Base-by-base conservation (phyloP, 2,329 filamentous ascomycete genomes). In the Moelleriella libera region DNA sequence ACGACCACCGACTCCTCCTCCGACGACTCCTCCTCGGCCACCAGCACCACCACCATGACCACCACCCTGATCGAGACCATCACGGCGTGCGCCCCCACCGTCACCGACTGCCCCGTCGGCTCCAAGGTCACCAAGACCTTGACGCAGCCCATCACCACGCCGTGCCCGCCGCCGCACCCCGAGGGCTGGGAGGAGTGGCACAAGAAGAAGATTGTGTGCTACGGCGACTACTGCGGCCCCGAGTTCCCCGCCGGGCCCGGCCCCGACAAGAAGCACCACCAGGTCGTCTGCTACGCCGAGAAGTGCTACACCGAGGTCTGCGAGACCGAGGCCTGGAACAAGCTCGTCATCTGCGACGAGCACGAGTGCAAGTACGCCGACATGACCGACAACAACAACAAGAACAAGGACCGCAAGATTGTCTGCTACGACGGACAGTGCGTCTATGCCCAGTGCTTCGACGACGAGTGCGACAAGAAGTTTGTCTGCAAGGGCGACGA, bases 151-250 rank as follows among this genome's bases (percentile, higher is more conserved):
- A 53, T 51, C 49, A 48, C 55, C 12, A 46, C n/a, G 21, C 28
- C 44, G 32, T 21, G 48, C 12, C 41, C 6, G 41, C 21, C 7
- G 28, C n/a, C n/a, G 9, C 8, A 43, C 30, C 43, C 44, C 30
- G 45, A 37, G 30, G 48, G 41, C 14, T 48, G 47, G 42, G 12
- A 34, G 41, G 53, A 55, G 47, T 57, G 53, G 53, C 51, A 57
- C 52, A 53, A 55, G 52, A 60, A 62, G 55, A 60, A 58, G 53
- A 55, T 66, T 14, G 57, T 63, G 56, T 64, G 63, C 56, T 58
- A 57, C 49, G 63, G 63, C 30, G 60, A 58, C 28, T 44, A 54
- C 53, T 67, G 64, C 55, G 47, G 51, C 34, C 56, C 53, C 32
- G 59, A 60, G 49, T 50, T 54, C 51, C 55, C 57, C 44, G 58